Conservation (phyloP, 2,329 filamentous ascomycete genomes). For the Emydomyces testavorans region DNA sequence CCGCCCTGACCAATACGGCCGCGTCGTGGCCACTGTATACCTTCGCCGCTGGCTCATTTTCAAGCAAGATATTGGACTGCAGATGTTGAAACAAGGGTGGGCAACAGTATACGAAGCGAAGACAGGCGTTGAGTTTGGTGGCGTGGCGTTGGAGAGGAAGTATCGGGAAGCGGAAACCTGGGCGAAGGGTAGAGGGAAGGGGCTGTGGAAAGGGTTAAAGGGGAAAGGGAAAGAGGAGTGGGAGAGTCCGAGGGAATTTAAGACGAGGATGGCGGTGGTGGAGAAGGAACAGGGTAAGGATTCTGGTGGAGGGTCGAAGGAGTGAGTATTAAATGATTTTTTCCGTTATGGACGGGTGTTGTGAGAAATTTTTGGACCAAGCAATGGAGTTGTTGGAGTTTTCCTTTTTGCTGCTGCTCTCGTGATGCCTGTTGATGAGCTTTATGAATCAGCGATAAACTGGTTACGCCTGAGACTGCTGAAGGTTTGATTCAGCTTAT, state of each 20-base stretch:
- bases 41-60: conserved; percentile 48
- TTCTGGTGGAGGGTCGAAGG: background rate
- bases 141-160: conserved; percentile 42
- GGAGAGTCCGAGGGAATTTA: conserved; percentile 83
- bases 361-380: background rate
- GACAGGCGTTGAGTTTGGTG: conserved; percentile 76
- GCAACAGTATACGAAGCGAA: conserved; percentile 94
- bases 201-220: conserved; percentile 58
- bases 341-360: background rate
- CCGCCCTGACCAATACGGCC: conserved; percentile 80
- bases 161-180: conserved; percentile 39
- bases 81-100: conserved; percentile 75
- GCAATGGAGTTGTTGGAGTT: conserved; percentile 1
- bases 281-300: conserved; percentile 19
- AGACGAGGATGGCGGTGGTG: conserved; percentile 46
- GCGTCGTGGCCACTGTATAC: conserved; percentile 76
- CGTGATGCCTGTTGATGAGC: background rate
- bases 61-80: conserved; percentile 69
- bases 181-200: conserved; percentile 53
- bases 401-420: background rate
- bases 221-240: conserved; percentile 44
- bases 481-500: background rate
- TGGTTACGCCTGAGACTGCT: background rate
- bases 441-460: no score
- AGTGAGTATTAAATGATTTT: background rate